Evolutionary conservation across 768 basidiomycete species (phyloP).

Genomic region (Tylopilus subfusipes): DNA sequence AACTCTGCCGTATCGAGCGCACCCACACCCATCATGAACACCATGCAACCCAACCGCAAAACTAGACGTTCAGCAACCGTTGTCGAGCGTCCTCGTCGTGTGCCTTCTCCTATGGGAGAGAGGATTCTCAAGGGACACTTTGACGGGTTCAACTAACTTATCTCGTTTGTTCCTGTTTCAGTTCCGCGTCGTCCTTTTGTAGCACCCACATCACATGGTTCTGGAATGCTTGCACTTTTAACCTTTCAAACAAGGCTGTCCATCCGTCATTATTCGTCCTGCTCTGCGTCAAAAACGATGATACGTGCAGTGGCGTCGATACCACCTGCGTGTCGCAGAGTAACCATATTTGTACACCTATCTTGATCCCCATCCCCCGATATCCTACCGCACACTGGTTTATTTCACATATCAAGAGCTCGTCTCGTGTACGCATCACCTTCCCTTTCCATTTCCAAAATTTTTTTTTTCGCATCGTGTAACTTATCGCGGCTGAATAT

Average conservation of each 20-base stretch:
- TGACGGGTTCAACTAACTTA: constrained; percentile 74
- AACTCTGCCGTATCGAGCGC: constrained; percentile 43
- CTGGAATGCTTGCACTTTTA: background rate
- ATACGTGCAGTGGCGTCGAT: constrained; percentile 10
- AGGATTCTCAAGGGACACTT: constrained; percentile 89
- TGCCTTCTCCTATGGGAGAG: constrained; percentile 88
- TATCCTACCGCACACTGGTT: constrained; percentile 21
- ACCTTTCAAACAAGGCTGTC: background rate
- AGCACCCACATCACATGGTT: constrained; percentile 6
- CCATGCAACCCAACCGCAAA: constrained; percentile 27
- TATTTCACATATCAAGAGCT: constrained; percentile 6
- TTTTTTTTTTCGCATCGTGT: constrained; percentile 1
- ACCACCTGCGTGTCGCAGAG: constrained; percentile 7
- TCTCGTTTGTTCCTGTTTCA: background rate
- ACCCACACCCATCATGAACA: constrained; percentile 16
- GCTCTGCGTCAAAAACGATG: constrained; percentile 1
- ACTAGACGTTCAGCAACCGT: constrained; percentile 62
- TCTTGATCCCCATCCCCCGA: constrained; percentile 11
- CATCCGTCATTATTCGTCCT: constrained; percentile 1
- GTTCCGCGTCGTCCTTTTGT: background rate
- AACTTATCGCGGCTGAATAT: background rate
- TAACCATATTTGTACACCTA: constrained; percentile 1
- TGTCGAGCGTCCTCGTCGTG: constrained; percentile 51
- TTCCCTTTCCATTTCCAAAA: background rate
- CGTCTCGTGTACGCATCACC: constrained; percentile 4